phyloP scores from a whole-genome alignment of 495 filamentous ascomycete species.

The Bombardia bombarda region DNA sequence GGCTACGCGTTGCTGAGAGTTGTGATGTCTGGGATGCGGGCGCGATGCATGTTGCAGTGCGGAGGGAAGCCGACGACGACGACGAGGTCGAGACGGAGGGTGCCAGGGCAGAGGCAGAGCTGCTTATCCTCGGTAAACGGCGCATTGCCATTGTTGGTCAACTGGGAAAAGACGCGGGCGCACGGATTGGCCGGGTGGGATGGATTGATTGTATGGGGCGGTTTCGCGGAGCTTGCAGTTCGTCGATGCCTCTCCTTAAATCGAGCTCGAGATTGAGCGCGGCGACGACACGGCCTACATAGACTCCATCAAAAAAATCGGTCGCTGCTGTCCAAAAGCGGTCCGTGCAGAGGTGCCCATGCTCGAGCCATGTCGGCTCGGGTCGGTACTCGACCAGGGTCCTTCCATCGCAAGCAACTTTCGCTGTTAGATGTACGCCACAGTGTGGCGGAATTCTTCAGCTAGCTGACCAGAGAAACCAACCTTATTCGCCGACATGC shows the following conservation, averaged over 20 bases:
- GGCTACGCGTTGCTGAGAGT: slow-evolving; percentile 1
- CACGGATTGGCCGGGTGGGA: background rate
- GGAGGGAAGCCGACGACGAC: slow-evolving; percentile 7
- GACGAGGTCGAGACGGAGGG: slow-evolving; percentile 14
- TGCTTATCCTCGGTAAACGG: slow-evolving; percentile 20
- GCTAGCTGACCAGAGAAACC: too few species aligned
- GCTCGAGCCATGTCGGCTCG: background rate
- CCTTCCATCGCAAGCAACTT: background rate
- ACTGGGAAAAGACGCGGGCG: slow-evolving; percentile 1
- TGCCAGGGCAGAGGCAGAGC: slow-evolving; percentile 13
- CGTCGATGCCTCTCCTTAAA: background rate
- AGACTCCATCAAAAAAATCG: slow-evolving; percentile 1
- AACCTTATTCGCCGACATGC: too few species aligned
- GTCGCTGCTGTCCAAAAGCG: background rate
- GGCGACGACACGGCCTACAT: background rate
- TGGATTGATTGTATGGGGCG: background rate
- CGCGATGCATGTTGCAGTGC: slow-evolving; percentile 7
- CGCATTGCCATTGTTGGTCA: slow-evolving; percentile 16
- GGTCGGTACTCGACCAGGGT: background rate
- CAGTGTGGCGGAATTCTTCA: too few species aligned
- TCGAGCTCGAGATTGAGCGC: background rate
- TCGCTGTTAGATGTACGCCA: too few species aligned
- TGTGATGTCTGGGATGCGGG: background rate
- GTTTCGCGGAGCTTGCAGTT: background rate
- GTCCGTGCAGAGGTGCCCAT: too few species aligned